Evolutionary conservation across 345 rosid species (phyloP), one percentile per base, ranked within the genome.

Genomic region (Salix arbutifolia): DNA sequence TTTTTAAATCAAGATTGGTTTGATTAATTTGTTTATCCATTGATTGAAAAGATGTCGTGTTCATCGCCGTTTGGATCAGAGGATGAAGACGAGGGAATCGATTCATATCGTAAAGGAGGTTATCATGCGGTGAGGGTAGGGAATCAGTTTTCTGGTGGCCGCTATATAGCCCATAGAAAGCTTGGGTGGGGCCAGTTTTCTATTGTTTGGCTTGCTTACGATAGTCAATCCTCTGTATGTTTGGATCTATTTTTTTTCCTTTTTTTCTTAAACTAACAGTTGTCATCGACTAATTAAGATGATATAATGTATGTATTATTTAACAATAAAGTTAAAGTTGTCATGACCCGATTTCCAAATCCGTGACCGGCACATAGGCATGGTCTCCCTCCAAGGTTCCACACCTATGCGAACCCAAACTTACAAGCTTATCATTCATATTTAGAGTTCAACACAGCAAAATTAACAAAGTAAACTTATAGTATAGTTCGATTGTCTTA

Each of bases 101-200:
- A 96, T 75, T 88, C 96, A 21, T 96, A 96, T 84, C 81, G 99
- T 72, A 94, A 94, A 84, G 99, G 99, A 44, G 99, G 99, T 1
- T 96, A 96, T 79, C 99, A 96, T 76, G 99, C 99, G 21, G 98
- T 96, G 21, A 86, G 99, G 75, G 79, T 90, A 82, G 98, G 97
- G 72, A 98, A 96, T 88, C 97, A 85, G 64, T 96, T 96, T 60
- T 80, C 89, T 72, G 89, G 83, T 11, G 98, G 98, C 74, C 94
- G 98, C 52, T 94, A 92, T 80, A 87, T 96, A 83, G 95, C 98
- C 18, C 99, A 96, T 82, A 77, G 96, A 87, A 96, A 96, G 85
- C 96, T 96, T 6, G 99, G 98, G 12, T 96, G 99, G 99, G 99
- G 99, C 72, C 90, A 96, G 86, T 96, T 96, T 87, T 96, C 99